A percentile compares a stretch with the other conserved stretches of the same genome.
phyloP scores from a whole-genome alignment of 164 flowering plant genomes.

The Dillenia turbinata region DNA sequence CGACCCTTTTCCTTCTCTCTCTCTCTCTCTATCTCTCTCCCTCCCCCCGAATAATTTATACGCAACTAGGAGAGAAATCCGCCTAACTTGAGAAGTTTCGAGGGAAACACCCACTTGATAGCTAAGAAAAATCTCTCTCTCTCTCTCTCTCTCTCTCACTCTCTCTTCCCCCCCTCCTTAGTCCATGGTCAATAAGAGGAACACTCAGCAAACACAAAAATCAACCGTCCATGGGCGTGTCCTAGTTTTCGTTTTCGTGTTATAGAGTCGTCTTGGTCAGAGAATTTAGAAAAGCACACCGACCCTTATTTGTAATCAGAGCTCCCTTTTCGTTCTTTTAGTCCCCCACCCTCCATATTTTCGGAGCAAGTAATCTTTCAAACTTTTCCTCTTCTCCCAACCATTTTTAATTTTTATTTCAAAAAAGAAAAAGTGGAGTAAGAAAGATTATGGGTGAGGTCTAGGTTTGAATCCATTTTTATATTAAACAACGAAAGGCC shows the following conservation, averaged over 20 bases:
- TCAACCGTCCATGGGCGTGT: constrained; percentile 15
- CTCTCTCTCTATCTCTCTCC: constrained; percentile 4
- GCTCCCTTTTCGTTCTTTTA: background rate
- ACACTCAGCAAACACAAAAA: constrained; percentile 2
- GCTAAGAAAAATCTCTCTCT: background rate
- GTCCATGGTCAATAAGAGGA: constrained; percentile 22
- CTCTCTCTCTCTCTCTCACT: constrained; percentile 14
- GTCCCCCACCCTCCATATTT: constrained; percentile 4
- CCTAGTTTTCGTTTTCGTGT: constrained; percentile 3
- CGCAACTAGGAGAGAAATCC: background rate
- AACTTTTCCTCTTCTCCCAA: constrained; percentile 13
- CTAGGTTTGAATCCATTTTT: too few relatives aligned
- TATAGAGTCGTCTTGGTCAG: constrained; percentile 17
- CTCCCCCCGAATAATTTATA: constrained; percentile 8
- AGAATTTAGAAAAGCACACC: constrained; percentile 21
- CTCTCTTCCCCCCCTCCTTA: background rate
- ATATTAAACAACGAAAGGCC: too few relatives aligned
- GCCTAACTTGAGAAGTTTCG: constrained; percentile 43
- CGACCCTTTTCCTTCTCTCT: constrained; percentile 7
- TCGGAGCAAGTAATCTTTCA: background rate
- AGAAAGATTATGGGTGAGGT: too few relatives aligned
- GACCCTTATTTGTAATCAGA: constrained; percentile 16
- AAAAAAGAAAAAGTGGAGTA: too few relatives aligned
- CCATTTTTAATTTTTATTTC: too few relatives aligned
- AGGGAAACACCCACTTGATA: constrained; percentile 16